A percentile compares a stretch with the other conserved stretches of the same genome.
Conservation (phyloP, 192 early-diverging fungal genomes). For the Endogone sp. region DNA sequence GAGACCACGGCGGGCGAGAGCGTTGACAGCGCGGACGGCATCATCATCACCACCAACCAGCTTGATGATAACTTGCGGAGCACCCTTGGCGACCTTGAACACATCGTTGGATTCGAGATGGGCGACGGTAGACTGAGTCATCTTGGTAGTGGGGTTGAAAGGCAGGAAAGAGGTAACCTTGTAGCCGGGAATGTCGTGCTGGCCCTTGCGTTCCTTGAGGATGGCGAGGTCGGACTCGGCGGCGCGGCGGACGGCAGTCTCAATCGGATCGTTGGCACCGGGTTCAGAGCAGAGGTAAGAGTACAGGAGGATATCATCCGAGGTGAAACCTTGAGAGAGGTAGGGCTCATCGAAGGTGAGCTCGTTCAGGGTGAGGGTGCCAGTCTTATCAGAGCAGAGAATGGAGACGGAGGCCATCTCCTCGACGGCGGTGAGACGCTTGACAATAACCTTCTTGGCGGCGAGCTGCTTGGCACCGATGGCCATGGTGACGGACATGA, state of each 20-base stretch:
- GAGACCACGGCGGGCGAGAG: conserved; percentile 79
- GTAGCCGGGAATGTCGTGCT: conserved; percentile 83
- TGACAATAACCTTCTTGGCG: conserved; percentile 86
- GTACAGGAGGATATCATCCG: conserved; percentile 74
- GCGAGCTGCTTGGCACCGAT: conserved; percentile 85
- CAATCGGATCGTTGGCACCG: conserved; percentile 84
- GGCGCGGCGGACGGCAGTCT: conserved; percentile 75
- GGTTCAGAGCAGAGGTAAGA: conserved; percentile 79
- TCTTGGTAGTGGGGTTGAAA: conserved; percentile 85
- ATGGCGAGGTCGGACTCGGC: conserved; percentile 61
- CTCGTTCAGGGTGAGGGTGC: conserved; percentile 85
- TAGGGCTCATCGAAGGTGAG: conserved; percentile 84
- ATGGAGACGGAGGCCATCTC: conserved; percentile 85
- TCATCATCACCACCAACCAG: conserved; percentile 77
- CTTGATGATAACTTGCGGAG: conserved; percentile 85
- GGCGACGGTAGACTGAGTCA: conserved; percentile 80
- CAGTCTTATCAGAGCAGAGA: conserved; percentile 78
- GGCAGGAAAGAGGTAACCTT: conserved; percentile 85
- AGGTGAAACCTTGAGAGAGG: conserved; percentile 56
- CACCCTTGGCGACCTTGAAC: conserved; percentile 90
- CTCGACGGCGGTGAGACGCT: conserved; percentile 89
- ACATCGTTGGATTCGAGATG: conserved; percentile 62
- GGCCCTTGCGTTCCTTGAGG: conserved; percentile 55
- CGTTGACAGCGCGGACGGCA: conserved; percentile 75
- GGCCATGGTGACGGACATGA: conserved; percentile 92